A percentile compares a stretch with the other conserved stretches of the same genome.
Conservation (phyloP, 371 early-diverging fungal genomes). For the Mucor circinelloides region DNA sequence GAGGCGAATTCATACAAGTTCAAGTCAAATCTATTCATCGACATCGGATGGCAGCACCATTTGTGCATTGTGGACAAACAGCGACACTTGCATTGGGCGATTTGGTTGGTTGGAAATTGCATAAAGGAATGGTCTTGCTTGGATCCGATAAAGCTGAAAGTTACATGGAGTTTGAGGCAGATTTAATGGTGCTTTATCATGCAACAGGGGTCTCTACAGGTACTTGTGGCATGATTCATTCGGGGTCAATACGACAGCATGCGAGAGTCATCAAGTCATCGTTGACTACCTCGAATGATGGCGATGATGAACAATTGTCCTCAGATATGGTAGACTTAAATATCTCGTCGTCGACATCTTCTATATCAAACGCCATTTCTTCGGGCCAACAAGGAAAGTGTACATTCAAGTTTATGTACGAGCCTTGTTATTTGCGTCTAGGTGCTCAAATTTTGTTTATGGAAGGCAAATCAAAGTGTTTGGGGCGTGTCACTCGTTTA, state of each 20-base stretch:
- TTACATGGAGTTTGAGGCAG: conserved; percentile 83
- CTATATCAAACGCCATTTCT: conserved; percentile 1
- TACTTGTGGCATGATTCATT: conserved; percentile 92
- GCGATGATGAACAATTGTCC: neutral
- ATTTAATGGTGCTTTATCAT: conserved; percentile 84
- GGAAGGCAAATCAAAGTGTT: conserved; percentile 85
- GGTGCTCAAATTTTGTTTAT: conserved; percentile 78
- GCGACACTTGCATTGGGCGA: conserved; percentile 74
- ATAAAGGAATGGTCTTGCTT: conserved; percentile 89
- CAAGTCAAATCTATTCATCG: conserved; percentile 84
- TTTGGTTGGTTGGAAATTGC: conserved; percentile 48
- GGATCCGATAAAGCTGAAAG: conserved; percentile 53
- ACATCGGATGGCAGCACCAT: conserved; percentile 77
- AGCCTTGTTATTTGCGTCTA: conserved; percentile 78
- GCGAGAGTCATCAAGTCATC: conserved; percentile 64
- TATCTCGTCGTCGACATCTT: conserved; percentile 13
- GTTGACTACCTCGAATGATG: neutral
- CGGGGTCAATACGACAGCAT: conserved; percentile 86
- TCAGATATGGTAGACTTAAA: neutral
- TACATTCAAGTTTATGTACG: conserved; percentile 73
- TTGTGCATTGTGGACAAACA: conserved; percentile 81
- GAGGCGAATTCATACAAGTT: conserved; percentile 54
- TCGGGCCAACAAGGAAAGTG: conserved; percentile 45
- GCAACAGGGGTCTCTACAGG: conserved; percentile 60
- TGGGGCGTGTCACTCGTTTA: conserved; percentile 75